Evolutionary conservation across 768 basidiomycete genomes (phyloP).

Genomic region (Psilocybe sp.): DNA sequence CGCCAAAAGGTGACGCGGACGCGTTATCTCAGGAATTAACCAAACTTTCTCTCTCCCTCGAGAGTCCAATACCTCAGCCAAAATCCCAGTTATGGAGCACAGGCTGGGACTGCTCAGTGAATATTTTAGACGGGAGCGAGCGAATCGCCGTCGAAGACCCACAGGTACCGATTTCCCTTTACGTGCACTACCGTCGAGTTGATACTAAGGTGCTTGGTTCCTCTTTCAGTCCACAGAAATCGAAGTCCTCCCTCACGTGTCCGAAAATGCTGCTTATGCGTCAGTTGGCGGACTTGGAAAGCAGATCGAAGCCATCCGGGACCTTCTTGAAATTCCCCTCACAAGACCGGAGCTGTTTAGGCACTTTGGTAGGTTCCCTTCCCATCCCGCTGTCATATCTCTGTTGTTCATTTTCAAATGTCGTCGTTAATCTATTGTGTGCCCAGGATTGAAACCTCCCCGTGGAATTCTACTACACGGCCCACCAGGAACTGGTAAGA

Average conservation of each 20-base stretch:
- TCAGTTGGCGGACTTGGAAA: conserved; percentile 85
- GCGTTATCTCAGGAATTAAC: conserved; percentile 39
- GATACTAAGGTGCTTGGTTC: not conserved
- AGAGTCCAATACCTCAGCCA: not conserved
- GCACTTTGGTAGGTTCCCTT: conserved; percentile 25
- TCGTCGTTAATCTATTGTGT: not conserved
- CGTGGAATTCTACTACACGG: conserved; percentile 93
- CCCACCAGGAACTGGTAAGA: conserved; percentile 97
- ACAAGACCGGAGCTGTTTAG: conserved; percentile 30
- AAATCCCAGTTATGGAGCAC: conserved; percentile 52
- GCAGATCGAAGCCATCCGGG: conserved; percentile 77
- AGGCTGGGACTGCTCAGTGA: conserved; percentile 66
- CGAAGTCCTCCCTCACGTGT: conserved; percentile 42
- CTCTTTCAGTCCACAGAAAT: conserved; percentile 36
- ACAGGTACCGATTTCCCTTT: too few species aligned
- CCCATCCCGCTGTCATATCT: not conserved
- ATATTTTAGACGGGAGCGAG: conserved; percentile 32
- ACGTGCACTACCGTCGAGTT: too few species aligned
- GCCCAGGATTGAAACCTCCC: conserved; percentile 85
- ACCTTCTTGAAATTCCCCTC: conserved; percentile 32
- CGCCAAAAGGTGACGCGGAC: conserved; percentile 17
- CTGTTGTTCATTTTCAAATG: conserved; percentile 2
- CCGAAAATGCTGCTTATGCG: conserved; percentile 61
- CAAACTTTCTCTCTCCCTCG: conserved; percentile 38
- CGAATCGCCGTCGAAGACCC: not conserved